Base-by-base conservation (phyloP, 805 yeast species). In the Sporopachydermia quercuum region DNA sequence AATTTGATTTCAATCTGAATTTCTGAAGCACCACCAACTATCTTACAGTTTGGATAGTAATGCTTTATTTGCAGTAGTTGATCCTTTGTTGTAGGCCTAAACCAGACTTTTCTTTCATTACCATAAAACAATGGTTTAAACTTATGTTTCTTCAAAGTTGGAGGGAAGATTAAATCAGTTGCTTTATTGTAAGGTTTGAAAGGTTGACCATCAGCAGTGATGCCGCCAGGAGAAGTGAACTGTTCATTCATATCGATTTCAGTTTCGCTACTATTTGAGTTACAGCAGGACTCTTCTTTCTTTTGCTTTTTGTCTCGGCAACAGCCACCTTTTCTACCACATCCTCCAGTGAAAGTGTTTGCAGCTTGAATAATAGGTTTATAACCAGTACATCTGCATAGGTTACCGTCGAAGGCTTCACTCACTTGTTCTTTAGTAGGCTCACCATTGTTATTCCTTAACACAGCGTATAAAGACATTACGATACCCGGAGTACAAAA, bases 401-500 rank as follows among this genome's bases (percentile, higher is more conserved):
- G 50, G 39, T 66, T 66, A 4, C 71, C 70, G 44, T 66, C 72
- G 35, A 67, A 55, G 2, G 70, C 64, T 42, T 66, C 71, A 27
- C 56, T 49, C 4, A 66, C 55, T 38, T 63, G 61, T 38, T 62
- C 61, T 37, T 59, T 55, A 1, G 63, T 51, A 4, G 63, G 63
- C 6, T 42, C n/a, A 18, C 66, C 65, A 5, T 60, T 54, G 18
- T 61, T 55, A 23, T 62, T 55, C 23, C 71, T 52, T 17, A 66
- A 47, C 39, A 66, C 47, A 1, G 68, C 58, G 39, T 66, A 66
- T 39, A 66, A 45, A 33, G 67, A 61, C 72, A 66, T 66, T 5
- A 66, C 69, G 39, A 66, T 66, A 4, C 72, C 72, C 1, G 71
- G 72, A 4, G 72, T 66, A 45, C 72, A 66, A 46, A 65, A 66